A percentile compares a stretch with the other conserved stretches of the same genome.
Conservation (phyloP, 2,329 filamentous ascomycete species). For the Aspergillus spinulosporus region DNA sequence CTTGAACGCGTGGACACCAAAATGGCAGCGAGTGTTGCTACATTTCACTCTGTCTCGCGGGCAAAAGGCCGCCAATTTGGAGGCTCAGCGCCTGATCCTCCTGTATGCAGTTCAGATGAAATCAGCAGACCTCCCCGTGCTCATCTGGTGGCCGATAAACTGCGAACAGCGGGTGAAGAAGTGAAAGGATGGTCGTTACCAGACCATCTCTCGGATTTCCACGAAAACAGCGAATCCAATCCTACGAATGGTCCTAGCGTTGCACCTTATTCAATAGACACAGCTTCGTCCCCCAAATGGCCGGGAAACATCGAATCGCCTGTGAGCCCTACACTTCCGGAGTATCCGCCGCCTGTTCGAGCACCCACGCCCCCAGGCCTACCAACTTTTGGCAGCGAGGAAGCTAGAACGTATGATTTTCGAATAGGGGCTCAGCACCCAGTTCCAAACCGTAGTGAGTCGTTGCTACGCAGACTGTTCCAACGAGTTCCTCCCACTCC, state of each 20-base stretch:
- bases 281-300: conserved; percentile 25
- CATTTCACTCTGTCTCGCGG: conserved; percentile 26
- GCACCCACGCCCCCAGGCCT: conserved; percentile 46
- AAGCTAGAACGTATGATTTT: conserved; percentile 38
- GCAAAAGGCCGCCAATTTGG: not conserved
- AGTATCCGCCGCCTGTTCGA: conserved; percentile 40
- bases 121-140: not conserved
- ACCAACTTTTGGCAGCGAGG: conserved; percentile 44
- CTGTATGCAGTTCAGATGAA: not conserved
- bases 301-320: conserved; percentile 28
- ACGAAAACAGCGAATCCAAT: conserved; percentile 14
- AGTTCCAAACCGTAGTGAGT: conserved; percentile 1
- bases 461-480: conserved; percentile 33
- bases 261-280: conserved; percentile 6
- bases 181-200: not conserved
- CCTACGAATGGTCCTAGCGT: conserved; percentile 32
- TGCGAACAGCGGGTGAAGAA: not conserved
- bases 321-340: conserved; percentile 34
- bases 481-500: conserved; percentile 23
- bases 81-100: not conserved
- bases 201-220: not conserved
- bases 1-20: conserved; percentile 25
- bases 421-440: conserved; percentile 26
- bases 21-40: conserved; percentile 31
- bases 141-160: not conserved